Evolutionary conservation across 2,329 filamentous ascomycete species (phyloP), one percentile per base, ranked within the genome.

Genomic region (Talaromyces pinophilus): DNA sequence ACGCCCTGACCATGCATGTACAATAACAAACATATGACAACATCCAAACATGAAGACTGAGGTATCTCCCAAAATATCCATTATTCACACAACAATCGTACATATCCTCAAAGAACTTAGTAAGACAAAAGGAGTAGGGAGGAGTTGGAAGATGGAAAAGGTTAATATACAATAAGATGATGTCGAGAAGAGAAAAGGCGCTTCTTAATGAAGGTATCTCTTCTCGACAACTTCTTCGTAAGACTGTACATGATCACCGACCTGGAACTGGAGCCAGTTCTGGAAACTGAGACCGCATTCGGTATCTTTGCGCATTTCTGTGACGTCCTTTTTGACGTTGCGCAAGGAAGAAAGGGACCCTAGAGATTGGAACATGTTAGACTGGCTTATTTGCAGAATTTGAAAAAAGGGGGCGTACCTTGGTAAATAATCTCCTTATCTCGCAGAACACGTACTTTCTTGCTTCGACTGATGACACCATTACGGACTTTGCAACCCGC

Each of bases 271-370:
- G 59, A 90, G 84, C 88, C 92, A 99, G 38, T 84, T 85, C 2
- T 90, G 88, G 73, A 99, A 94, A 62, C 87, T 88, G 71, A 99
- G 89, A 70, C 95, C 95, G 73, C 95, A 99, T 79, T 99, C 95
- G n/a, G 86, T 87, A 67, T 93, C 93, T 80, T 96, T 98, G 73
- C 88, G 88, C 88, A 96, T 95, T 74, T 97, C 92, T 55, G 83
- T 82, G 35, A 95, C 91, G 70, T 97, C 92, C 77, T 96, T 96
- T 84, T 98, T 97, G 77, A 91, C 88, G 73, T 96, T 91, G 81
- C 95, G 97, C 67, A 99, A 87, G 1, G 92, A 92, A 19, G 87
- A 85, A 52, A 98, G 86, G 62, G 85, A 85, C 70, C 93, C 94
- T 97, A 65, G 17, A 46, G 35, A 19, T 10, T 3, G 1, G 7